Evolutionary conservation across 345 rosid genomes (phyloP).

Genomic region (Brassica cretica): DNA sequence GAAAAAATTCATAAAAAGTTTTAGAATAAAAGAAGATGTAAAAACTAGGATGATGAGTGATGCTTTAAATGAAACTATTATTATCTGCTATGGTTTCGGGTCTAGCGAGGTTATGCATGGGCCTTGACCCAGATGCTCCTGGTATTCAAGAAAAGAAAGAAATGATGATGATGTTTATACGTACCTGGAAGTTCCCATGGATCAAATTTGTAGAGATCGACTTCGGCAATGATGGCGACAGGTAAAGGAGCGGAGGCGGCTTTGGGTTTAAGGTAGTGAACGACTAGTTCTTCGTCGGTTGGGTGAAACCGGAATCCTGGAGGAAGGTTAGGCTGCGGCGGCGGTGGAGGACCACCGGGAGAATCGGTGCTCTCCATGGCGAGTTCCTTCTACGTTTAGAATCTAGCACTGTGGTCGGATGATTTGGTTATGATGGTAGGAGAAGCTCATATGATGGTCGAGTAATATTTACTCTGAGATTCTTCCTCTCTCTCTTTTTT

Average conservation of each 20-base stretch:
- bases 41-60: neutral
- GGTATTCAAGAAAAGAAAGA: neutral
- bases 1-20: neutral
- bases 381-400: neutral
- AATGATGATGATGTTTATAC: neutral
- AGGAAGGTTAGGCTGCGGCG: constrained; percentile 63
- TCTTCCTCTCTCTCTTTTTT: neutral
- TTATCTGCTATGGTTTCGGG: neutral
- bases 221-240: constrained; percentile 84
- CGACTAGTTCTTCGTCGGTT: constrained; percentile 94
- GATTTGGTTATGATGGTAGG: constrained; percentile 11
- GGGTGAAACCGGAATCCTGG: constrained; percentile 99
- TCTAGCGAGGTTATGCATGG: no score
- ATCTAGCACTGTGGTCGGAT: constrained; percentile 34
- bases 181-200: constrained; percentile 99
- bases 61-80: neutral
- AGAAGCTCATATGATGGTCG: constrained; percentile 15
- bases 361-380: constrained; percentile 84
- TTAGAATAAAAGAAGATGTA: neutral
- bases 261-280: constrained; percentile 93
- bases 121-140: no score
- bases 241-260: constrained; percentile 79
- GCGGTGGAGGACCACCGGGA: constrained; percentile 61
- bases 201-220: constrained; percentile 92
- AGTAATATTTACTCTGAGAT: neutral